Base-by-base conservation (phyloP, 2,329 filamentous ascomycete genomes). In the Paraconiothyrium sp. region DNA sequence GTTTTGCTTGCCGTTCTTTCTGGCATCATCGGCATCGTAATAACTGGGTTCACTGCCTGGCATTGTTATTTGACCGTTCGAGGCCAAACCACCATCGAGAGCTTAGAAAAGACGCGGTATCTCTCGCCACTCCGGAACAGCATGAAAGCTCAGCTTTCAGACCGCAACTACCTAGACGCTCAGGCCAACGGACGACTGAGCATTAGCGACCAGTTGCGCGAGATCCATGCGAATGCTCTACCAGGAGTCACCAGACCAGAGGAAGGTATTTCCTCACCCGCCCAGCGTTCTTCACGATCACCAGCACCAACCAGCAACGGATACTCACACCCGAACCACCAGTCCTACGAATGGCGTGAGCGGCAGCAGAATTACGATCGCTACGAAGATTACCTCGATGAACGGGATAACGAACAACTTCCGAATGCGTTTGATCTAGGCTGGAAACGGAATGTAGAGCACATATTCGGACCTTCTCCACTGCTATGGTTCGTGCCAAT, bases 351-450 rank as follows among this genome's bases (percentile, higher is more conserved):
- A 48, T 82, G 85, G 72, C 73, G 88, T 65, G 91, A 94, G 76
- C 84, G 85, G 27, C 82, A 86, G 59, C 84, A 89, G 43, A 89
- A 92, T 63, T 82, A 85, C 14, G 85, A 90, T 49, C 85, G 91
- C 64, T 94, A 94, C 72, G 85, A 90, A 66, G 85, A 88, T 57
- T 98, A 97, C 76, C 87, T 98, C 16, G 92, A 97, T 74, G 93
- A 98, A 76, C 86, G 93, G 75, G 94, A 97, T 78, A 92, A 90
- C 54, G 88, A 92, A 69, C 93, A 92, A 75, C 86, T 99, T 30
- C 95, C 95, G 1, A 94, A 95, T 74, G 95, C 94, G 2, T 99
- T 99, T 73, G 92, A 99, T 71, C 87, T 97, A 1, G 95, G 95
- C 61, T 90, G 90, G 86, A 88, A 86, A 60, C 86, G 86, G 46